Base-by-base conservation (phyloP, 495 filamentous ascomycete genomes). In the Xylaria grammica region DNA sequence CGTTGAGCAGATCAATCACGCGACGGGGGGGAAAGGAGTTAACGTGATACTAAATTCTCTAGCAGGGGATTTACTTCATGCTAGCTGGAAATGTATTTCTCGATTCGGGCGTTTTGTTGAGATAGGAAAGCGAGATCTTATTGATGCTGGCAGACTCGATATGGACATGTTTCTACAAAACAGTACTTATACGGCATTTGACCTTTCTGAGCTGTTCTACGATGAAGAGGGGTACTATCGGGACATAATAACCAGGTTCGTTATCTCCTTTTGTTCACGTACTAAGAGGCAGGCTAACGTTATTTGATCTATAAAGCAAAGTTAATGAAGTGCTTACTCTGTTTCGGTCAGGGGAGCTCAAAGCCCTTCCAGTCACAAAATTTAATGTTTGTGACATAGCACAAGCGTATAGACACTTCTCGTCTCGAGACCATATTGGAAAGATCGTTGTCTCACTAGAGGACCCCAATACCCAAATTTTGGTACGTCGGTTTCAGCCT, bases 41-140 rank as follows among this genome's bases (percentile, higher is more conserved):
- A 82, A 86, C 59, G 73, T 86, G 8, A 79, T 83, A 0, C 69
- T 87, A 9, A 86, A 87, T 69, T 85, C 80, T 3, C 77, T 86
- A 0, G 73, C 80, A 8, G 84, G 85, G 0, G 81, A 83, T 42
- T 67, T 80, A 11, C 69, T 86, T 22, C 81, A 78, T 46, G 77
- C 74, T 6, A 74, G 74, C 2, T 84, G 79, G 69, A 67, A 78
- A 9, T 82, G 79, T 54, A 60, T 85, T 44, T 82, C 68, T 6
- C 70, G 72, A 0, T 84, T 81, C 62, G 84, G 84, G 10, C 74
- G 72, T 0, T 82, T 86, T 63, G 70, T 87, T 32, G 86, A 87
- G 40, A 74, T 86, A 26, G 82, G 81, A 11, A 82, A 74, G 57
- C 49, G 65, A 1, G 76, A 79, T 38, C 68, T 76, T 8, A 38